Conservation (phyloP, 192 early-diverging fungal species). For the Coemansia sp. region DNA sequence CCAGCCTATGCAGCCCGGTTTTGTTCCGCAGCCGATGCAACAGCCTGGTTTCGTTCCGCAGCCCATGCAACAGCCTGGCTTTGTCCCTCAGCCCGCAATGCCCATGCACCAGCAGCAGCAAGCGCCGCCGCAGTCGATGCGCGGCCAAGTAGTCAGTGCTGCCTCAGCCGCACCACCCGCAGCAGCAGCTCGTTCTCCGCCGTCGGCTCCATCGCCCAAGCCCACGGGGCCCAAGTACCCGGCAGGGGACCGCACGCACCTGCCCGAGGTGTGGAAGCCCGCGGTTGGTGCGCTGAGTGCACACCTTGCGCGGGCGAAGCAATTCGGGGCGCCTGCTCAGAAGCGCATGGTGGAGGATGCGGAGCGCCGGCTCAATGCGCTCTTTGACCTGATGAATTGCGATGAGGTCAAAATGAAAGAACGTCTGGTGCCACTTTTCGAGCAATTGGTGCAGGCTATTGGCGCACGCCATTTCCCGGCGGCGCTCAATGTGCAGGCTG, state of each 20-base stretch:
- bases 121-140: constrained; percentile 13
- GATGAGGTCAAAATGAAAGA: constrained; percentile 65
- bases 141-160: constrained; percentile 29
- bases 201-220: constrained; percentile 4
- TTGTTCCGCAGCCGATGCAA: too few species aligned
- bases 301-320: constrained; percentile 58
- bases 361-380: constrained; percentile 71
- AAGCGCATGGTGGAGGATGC: constrained; percentile 81
- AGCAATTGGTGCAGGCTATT: constrained; percentile 62
- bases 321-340: constrained; percentile 61
- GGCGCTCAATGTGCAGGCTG: constrained; percentile 62
- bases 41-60: not conserved
- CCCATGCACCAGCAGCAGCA: constrained; percentile 20
- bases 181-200: not conserved
- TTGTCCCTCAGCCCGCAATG: constrained; percentile 26
- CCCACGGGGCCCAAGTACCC: constrained; percentile 52
- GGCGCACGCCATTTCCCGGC: constrained; percentile 55
- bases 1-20: too few species aligned
- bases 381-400: constrained; percentile 89
- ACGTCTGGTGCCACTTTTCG: constrained; percentile 56
- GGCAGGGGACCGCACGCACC: constrained; percentile 80
- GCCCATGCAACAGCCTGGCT: constrained; percentile 27
- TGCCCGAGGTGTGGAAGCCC: constrained; percentile 70
- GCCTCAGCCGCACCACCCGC: not conserved
- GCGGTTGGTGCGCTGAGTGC: constrained; percentile 57